Evolutionary conservation across 2,329 filamentous ascomycete genomes (phyloP).

Genomic region (Penicillium sp.): DNA sequence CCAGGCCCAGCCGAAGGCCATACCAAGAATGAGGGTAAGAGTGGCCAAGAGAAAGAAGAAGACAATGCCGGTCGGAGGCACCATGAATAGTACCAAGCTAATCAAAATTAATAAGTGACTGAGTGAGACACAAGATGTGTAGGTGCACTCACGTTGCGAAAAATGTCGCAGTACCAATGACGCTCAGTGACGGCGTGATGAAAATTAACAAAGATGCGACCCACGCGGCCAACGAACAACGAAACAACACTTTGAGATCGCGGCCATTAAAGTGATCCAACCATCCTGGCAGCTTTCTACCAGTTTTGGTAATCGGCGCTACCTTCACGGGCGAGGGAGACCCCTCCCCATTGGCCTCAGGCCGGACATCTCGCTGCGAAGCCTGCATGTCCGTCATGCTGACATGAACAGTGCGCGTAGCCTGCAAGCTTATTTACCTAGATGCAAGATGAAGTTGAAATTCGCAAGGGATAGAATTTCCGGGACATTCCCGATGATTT

Average conservation of each 20-base stretch:
- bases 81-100: conserved; percentile 45
- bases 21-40: conserved; percentile 47
- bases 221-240: conserved; percentile 51
- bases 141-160: conserved; percentile 38
- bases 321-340: conserved; percentile 7
- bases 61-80: conserved; percentile 49
- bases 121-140: background rate
- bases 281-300: conserved; percentile 27
- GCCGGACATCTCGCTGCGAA: conserved; percentile 9
- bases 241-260: conserved; percentile 50
- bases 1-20: conserved; percentile 53
- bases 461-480: background rate
- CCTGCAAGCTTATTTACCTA: background rate
- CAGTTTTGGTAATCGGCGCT: conserved; percentile 3
- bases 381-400: conserved; percentile 4
- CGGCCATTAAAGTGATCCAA: conserved; percentile 49
- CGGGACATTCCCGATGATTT: background rate
- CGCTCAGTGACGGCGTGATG: conserved; percentile 44
- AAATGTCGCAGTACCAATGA: conserved; percentile 49
- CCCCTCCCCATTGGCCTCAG: conserved; percentile 6
- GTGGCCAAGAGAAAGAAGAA: conserved; percentile 48
- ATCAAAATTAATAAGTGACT: conserved; percentile 8
- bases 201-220: conserved; percentile 49
- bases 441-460: background rate
- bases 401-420: background rate